Conservation (phyloP, 768 basidiomycete genomes). For the Tremella yokohamensis region DNA sequence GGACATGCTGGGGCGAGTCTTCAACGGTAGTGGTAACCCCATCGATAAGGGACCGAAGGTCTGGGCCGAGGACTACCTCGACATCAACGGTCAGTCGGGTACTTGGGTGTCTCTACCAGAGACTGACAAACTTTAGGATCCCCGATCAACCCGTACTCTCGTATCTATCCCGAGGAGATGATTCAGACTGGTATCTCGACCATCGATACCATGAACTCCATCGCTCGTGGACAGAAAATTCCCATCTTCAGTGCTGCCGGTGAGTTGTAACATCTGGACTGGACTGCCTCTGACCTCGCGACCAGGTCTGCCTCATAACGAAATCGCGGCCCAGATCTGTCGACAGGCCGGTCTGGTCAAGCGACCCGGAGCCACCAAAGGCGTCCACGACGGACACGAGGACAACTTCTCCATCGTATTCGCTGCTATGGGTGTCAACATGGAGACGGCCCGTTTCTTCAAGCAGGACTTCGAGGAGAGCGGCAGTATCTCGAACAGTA, state of each 20-base stretch:
- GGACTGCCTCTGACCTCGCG: background rate
- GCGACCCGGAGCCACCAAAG: conserved; percentile 76
- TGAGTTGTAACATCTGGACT: background rate
- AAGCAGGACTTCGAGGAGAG: conserved; percentile 99
- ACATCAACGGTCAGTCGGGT: conserved; percentile 80
- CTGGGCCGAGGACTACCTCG: conserved; percentile 97
- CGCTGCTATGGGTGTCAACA: conserved; percentile 99
- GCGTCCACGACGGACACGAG: conserved; percentile 96
- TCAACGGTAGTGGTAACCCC: conserved; percentile 96
- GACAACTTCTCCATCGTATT: conserved; percentile 99
- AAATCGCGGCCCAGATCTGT: conserved; percentile 99
- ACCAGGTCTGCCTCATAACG: conserved; percentile 89
- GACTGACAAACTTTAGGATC: conserved; percentile 60
- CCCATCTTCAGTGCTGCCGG: conserved; percentile 95
- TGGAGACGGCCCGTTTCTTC: conserved; percentile 99
- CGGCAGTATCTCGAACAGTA: conserved; percentile 93
- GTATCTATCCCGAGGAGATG: conserved; percentile 99
- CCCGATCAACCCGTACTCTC: conserved; percentile 70
- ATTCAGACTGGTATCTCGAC: conserved; percentile 99
- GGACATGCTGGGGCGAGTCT: conserved; percentile 97
- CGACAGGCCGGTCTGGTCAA: conserved; percentile 97
- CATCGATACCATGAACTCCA: conserved; percentile 65
- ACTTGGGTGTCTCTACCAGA: background rate
- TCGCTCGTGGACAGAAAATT: conserved; percentile 99
- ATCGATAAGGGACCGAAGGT: conserved; percentile 99